These are phyloP conservation scores for Dicorynia guianensis DNA, from an alignment of 306 rosid species.

Conservation along the genomic window DNA sequence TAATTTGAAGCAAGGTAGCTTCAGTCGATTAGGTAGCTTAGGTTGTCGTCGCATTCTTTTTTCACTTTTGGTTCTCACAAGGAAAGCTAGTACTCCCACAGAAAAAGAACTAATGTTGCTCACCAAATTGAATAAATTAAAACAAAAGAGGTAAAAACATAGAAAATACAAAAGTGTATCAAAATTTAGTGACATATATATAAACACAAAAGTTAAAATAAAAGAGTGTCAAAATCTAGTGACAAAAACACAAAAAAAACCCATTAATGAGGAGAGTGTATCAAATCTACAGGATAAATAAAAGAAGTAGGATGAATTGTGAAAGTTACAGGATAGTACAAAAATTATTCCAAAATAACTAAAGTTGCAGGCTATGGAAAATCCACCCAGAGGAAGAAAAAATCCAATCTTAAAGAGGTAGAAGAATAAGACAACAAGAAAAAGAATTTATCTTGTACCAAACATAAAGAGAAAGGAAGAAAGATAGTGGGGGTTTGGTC, in stretches of 20 bases:
- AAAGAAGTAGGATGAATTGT: not conserved
- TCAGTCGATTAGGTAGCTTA: too few relatives aligned
- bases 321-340: not conserved
- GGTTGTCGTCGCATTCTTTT: too few relatives aligned
- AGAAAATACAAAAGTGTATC: too few relatives aligned
- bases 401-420: conserved; percentile 36
- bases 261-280: not conserved
- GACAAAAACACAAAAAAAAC: conserved; percentile 4
- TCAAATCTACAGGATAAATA: conserved; percentile 48
- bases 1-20: too few relatives aligned
- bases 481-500: conserved; percentile 29
- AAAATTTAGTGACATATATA: too few relatives aligned
- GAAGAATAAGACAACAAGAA: not conserved
- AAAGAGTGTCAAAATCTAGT: conserved; percentile 20
- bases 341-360: conserved; percentile 22
- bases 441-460: conserved; percentile 37
- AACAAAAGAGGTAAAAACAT: too few relatives aligned
- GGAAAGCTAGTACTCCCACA: too few relatives aligned
- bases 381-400: conserved; percentile 9
- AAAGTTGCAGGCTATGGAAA: conserved; percentile 26
- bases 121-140: too few relatives aligned
- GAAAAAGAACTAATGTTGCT: too few relatives aligned
- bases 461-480: conserved; percentile 7
- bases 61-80: too few relatives aligned
- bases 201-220: not conserved